Percentiles rank a stretch among this genome's conserved stretches.
phyloP scores from a whole-genome alignment of 306 rosid genomes.

The Gillenia trifoliata region DNA sequence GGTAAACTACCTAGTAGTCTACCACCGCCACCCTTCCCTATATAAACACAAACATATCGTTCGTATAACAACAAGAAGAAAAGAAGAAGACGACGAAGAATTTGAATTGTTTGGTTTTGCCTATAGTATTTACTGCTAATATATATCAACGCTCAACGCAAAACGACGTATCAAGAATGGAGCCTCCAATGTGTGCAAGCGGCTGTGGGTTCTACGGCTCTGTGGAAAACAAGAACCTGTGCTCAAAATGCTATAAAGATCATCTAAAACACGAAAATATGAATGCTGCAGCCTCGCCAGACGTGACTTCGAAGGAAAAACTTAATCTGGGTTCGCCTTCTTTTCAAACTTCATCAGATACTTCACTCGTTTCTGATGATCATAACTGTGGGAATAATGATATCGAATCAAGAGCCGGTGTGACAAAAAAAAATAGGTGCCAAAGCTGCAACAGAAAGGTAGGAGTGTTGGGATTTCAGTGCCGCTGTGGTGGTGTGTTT shows the following conservation, averaged over 20 bases:
- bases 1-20: neutral
- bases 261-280: neutral
- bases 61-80: neutral
- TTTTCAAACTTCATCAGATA: neutral
- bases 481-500: conserved; percentile 20
- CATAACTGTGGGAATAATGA: no score
- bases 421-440: conserved; percentile 7
- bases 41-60: neutral
- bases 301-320: no score
- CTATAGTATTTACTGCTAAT: neutral
- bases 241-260: neutral
- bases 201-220: neutral
- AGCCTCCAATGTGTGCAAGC: neutral
- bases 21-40: neutral
- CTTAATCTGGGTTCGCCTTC: no score
- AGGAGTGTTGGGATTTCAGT: conserved; percentile 1
- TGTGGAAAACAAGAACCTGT: conserved; percentile 1
- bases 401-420: no score
- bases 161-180: neutral
- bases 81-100: neutral
- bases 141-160: no score
- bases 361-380: neutral
- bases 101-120: neutral
- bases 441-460: conserved; percentile 10
- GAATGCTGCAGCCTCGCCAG: no score